A percentile compares a stretch with the other conserved stretches of the same genome.
Evolutionary conservation across 495 filamentous ascomycete species (phyloP).

Genomic region (Usnea hakonensis): DNA sequence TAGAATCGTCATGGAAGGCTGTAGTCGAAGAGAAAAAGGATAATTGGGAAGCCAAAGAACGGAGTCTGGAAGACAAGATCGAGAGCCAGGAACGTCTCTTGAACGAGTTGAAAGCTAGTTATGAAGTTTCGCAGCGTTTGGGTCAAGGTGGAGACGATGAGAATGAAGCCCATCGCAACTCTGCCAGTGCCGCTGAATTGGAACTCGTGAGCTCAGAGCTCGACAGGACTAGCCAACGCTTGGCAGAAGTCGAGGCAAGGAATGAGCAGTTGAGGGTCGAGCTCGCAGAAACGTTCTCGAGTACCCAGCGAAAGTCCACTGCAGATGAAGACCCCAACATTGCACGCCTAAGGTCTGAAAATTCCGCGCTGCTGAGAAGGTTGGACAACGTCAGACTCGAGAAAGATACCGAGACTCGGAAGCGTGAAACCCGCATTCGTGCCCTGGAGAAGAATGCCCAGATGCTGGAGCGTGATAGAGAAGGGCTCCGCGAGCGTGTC

Average conservation of each 20-base stretch:
- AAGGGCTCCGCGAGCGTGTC: slow-evolving; percentile 66
- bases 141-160: slow-evolving; percentile 60
- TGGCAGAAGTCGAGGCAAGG: slow-evolving; percentile 86
- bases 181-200: slow-evolving; percentile 78
- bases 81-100: slow-evolving; percentile 89
- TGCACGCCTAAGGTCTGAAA: slow-evolving; percentile 81
- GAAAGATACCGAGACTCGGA: slow-evolving; percentile 65
- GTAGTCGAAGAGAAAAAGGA: slow-evolving; percentile 92
- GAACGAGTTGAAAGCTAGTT: slow-evolving; percentile 92
- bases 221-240: slow-evolving; percentile 75
- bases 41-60: slow-evolving; percentile 95
- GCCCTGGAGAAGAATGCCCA: slow-evolving; percentile 64
- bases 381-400: slow-evolving; percentile 76
- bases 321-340: slow-evolving; percentile 82
- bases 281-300: slow-evolving; percentile 78
- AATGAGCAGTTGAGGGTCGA: slow-evolving; percentile 92
- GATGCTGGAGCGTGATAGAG: slow-evolving; percentile 59
- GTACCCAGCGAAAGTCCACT: slow-evolving; percentile 51
- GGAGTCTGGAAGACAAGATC: slow-evolving; percentile 81
- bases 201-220: slow-evolving; percentile 88
- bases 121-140: slow-evolving; percentile 89
- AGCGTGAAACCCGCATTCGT: slow-evolving; percentile 41
- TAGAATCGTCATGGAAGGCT: slow-evolving; percentile 82
- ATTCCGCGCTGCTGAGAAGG: slow-evolving; percentile 79
- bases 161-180: slow-evolving; percentile 44